Base-by-base conservation (phyloP, 164 flowering plant species). In the Magnolia changhungtana region DNA sequence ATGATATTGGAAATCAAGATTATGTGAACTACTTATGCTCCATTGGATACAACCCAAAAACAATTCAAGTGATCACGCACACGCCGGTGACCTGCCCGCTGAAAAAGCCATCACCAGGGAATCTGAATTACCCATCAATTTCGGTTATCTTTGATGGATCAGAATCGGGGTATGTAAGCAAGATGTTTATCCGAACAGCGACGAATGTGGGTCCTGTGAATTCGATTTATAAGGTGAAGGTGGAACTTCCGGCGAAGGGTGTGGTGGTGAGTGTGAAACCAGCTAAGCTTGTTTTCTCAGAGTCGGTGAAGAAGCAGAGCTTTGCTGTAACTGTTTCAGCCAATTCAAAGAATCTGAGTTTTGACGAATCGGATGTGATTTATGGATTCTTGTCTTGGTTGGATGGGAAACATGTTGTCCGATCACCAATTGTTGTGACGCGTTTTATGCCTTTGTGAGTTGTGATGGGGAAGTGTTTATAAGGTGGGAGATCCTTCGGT, bases 71-170 rank as follows among this genome's bases (percentile, higher is more conserved):
- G 76, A 85, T 92, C 55, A 88, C 96, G 0, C 72, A 86, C 29
- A 23, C 74, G 1, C 88, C 87, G 37, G 90, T 72, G 50, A 83
- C 1, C 2, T 94, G 98, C 58, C 88, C 91, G 4, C 64, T 24
- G 63, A 84, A 61, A 75, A 87, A 75, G 72, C 80, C 88, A 1
- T n/a, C 51, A 74, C 88, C 94, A 13, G 93, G 83, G 84, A 88
- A 89, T 72, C 83, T 94, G 72, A 94, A 94, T 74, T 94, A 94
- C 84, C 98, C 98, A 0, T 90, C 97, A 0, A 73, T 94, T 13
- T 86, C 83, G 0, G 95, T 89, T 2, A n/a, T 88, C 58, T 83
- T 92, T 51, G 66, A 86, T n/a, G 84, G 24, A 31, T 10, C 82
- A 0, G n/a, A 68, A 4, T 11, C n/a, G 8, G 87, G 89, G 24